Conservation (phyloP, 1,284 basidiomycete genomes). For the Hypsizygus ulmarius region DNA sequence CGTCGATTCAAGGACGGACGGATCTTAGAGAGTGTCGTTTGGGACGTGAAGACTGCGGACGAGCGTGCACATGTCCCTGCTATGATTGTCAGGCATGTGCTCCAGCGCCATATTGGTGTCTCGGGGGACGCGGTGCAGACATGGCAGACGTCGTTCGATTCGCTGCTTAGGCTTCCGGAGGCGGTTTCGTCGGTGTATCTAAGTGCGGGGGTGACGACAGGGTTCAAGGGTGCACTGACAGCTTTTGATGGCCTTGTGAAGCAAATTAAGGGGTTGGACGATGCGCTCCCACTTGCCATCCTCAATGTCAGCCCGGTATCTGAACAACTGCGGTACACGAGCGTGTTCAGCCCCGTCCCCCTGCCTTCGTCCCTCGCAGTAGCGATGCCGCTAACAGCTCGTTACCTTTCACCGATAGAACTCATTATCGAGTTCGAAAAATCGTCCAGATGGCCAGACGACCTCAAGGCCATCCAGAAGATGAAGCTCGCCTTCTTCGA, state of each 20-base stretch:
- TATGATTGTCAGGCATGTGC: slow-evolving; percentile 72
- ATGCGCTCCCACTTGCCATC: slow-evolving; percentile 80
- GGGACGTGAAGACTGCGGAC: slow-evolving; percentile 75
- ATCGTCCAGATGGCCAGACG: slow-evolving; percentile 94
- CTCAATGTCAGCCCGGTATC: slow-evolving; percentile 76
- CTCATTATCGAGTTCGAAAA: slow-evolving; percentile 86
- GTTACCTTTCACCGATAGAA: slow-evolving; percentile 69
- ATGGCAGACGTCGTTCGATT: slow-evolving; percentile 66
- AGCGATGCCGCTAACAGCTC: slow-evolving; percentile 52
- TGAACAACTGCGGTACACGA: slow-evolving; percentile 80
- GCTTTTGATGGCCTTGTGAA: slow-evolving; percentile 84
- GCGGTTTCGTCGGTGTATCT: slow-evolving; percentile 49
- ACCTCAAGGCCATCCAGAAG: slow-evolving; percentile 89
- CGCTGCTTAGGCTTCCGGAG: slow-evolving; percentile 66
- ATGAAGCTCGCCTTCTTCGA: slow-evolving; percentile 95
- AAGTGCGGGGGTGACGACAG: slow-evolving; percentile 46
- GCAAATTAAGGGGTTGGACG: slow-evolving; percentile 74
- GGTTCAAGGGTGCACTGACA: slow-evolving; percentile 75
- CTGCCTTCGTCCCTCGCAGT: slow-evolving; percentile 43
- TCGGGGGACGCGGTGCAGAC: slow-evolving; percentile 47
- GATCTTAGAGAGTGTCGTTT: slow-evolving; percentile 92
- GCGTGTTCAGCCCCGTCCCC: slow-evolving; percentile 73
- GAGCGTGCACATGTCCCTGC: slow-evolving; percentile 80
- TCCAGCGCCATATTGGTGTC: slow-evolving; percentile 75
- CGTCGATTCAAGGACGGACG: slow-evolving; percentile 97